Evolutionary conservation across 306 rosid species (phyloP).

Genomic region (Acmispon strigosus): DNA sequence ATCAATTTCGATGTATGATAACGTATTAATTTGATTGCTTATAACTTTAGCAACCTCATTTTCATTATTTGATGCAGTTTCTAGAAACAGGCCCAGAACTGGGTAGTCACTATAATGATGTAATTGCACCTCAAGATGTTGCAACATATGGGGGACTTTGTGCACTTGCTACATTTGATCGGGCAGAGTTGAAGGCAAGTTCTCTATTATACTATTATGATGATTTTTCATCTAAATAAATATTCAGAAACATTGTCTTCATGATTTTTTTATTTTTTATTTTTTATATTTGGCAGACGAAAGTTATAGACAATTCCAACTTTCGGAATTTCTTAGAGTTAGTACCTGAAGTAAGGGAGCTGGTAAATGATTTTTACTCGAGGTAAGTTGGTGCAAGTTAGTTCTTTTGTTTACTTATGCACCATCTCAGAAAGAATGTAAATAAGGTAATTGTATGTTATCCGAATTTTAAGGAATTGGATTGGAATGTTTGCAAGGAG

Average conservation of each 20-base stretch:
- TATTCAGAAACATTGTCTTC: neutral
- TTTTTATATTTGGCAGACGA: slow-evolving; percentile 53
- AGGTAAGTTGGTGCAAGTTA: slow-evolving; percentile 45
- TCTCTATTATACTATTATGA: slow-evolving; percentile 8
- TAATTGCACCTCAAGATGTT: slow-evolving; percentile 95
- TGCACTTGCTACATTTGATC: slow-evolving; percentile 96
- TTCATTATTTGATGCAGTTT: slow-evolving; percentile 50
- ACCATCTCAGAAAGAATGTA: neutral
- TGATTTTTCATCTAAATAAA: neutral
- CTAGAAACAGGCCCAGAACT: slow-evolving; percentile 78
- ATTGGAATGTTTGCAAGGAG: neutral
- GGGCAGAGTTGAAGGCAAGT: slow-evolving; percentile 84
- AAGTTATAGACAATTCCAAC: slow-evolving; percentile 83
- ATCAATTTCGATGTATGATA: slow-evolving; percentile 9
- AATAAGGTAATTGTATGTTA: neutral
- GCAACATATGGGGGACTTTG: slow-evolving; percentile 98
- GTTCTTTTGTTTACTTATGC: neutral
- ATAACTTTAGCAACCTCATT: slow-evolving; percentile 12
- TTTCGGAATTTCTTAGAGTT: slow-evolving; percentile 93
- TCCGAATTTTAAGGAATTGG: neutral
- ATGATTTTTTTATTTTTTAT: slow-evolving; percentile 23
- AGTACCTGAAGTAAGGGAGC: slow-evolving; percentile 95
- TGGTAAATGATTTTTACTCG: slow-evolving; percentile 88
- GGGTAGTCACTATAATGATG: slow-evolving; percentile 76
- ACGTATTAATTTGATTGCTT: neutral